Conservation (phyloP, 257 asterid species). For the Echium plantagineum region DNA sequence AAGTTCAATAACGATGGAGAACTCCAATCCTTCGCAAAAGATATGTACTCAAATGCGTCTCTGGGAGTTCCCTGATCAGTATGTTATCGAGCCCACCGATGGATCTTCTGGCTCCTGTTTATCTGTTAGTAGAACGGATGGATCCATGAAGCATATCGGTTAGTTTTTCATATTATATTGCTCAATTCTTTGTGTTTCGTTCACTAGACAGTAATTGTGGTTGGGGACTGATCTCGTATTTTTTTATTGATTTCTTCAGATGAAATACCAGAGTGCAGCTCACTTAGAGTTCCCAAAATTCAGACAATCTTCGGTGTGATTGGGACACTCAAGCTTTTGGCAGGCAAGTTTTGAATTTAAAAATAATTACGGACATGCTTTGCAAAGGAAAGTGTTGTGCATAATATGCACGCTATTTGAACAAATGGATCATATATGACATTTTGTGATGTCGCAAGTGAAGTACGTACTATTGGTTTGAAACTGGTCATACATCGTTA, state of each 20-base stretch:
- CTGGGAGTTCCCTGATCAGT: constrained; percentile 87
- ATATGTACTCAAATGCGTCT: constrained; percentile 66
- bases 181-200: neutral
- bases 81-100: constrained; percentile 72
- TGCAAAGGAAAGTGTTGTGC: too few relatives aligned
- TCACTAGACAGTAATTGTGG: neutral
- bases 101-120: constrained; percentile 64
- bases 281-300: constrained; percentile 54
- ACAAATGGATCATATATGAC: too few relatives aligned
- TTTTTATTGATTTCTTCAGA: constrained; percentile 24
- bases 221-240: constrained; percentile 4
- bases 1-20: constrained; percentile 63
- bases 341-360: constrained; percentile 34
- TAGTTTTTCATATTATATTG: constrained; percentile 4
- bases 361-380: neutral
- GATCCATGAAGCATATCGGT: constrained; percentile 56
- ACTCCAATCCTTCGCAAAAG: constrained; percentile 55
- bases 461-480: too few relatives aligned
- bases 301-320: constrained; percentile 67
- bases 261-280: constrained; percentile 41
- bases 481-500: too few relatives aligned
- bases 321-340: constrained; percentile 66
- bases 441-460: too few relatives aligned
- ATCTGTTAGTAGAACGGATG: constrained; percentile 52
- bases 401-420: too few relatives aligned